Evolutionary conservation across 805 yeast species (phyloP), one percentile per base, ranked within the genome.

Genomic region (Monosporozyma unispora): DNA sequence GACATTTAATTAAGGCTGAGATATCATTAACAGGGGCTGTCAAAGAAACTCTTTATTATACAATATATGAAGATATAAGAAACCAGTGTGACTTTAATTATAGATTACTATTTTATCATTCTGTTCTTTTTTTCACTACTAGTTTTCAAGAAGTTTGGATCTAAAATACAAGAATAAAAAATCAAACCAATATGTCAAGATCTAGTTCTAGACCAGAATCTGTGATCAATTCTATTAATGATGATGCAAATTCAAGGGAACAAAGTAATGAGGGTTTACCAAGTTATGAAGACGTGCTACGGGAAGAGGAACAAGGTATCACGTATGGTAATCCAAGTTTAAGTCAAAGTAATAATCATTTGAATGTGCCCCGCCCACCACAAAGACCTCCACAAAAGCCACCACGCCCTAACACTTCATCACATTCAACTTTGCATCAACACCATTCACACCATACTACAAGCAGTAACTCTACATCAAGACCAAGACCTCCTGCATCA

Each of bases 271-370:
- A 59, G 8, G 47, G 41, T 1, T 75, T 78, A 3, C 82, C 82
- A 7, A 64, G 75, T 9, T 77, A 77, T 52, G 70, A 70, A 8
- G 80, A 77, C 39, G 78, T 73, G 1, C 45, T 72, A n/a, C 54
- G 55, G 12, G 51, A 55, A 40, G 57, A 58, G 16, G 52, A 51
- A 19, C 23, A 31, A 21, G 28, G 46, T 12, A 29, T 44, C n/a
- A 23, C 18, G 8, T 25, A 57, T 12, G 47, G 54, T 16, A 55
- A 48, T 40, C 39, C 49, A 4, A 14, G 16, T 31, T 31, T 14
- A 39, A 10, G 9, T 45, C 48, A 12, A 37, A 37, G 11, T 7
- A 44, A 22, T 21, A 12, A 44, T 19, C 3, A 21, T 31, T 44
- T 33, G 14, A 51, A 9, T 39, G 52, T 9, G 38, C 48, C 44